Base-by-base conservation (phyloP, 2,329 filamentous ascomycete genomes). In the Trichoderma sp. region DNA sequence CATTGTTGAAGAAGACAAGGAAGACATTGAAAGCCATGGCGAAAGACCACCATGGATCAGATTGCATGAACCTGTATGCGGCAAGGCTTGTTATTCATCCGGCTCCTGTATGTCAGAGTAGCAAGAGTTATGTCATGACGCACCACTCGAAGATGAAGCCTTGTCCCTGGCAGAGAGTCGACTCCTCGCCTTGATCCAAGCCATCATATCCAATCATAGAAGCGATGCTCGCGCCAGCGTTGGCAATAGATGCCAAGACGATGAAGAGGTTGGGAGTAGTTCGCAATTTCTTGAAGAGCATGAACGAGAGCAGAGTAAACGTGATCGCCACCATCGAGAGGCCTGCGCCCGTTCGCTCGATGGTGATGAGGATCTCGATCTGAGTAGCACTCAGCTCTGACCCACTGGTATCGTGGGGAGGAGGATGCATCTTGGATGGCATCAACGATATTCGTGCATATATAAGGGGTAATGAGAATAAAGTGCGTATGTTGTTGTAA, bases 11-110 rank as follows among this genome's bases (percentile, higher is more conserved):
- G 74, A 89, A 88, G 51, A 88, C 86, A 60, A 94, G 84, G 76
- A 90, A 93, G 67, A 95, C 92, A 72, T 95, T 95, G 74, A 90
- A 84, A 0, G 92, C 91, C 91, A 95, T 95, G 70, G 90, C 90
- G 73, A 93, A 87, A 0, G 90, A 91, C 91, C 90, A 94, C 80
- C 91, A 85, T 0, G 90, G 88, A 78, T 92, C 90, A 4, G 90
- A 90, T 72, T 90, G 89, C 86, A 91, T 91, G 77, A 92, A 93
- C 87, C 89, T 92, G 54, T 16, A 8, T 21, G 43, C 18, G 11
- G 4, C 16, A n/a, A 6, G 11, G n/a, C 30, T 13, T 34, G 60
- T 3, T 71, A 68, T 39, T 18, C n/a, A 4, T 34, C 7, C 8
- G 2, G 5, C 18, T 13, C 30, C 4, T 5, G 5, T 11, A 26